Conservation (phyloP, 2,329 filamentous ascomycete species). For the Alternaria metachromatica region DNA sequence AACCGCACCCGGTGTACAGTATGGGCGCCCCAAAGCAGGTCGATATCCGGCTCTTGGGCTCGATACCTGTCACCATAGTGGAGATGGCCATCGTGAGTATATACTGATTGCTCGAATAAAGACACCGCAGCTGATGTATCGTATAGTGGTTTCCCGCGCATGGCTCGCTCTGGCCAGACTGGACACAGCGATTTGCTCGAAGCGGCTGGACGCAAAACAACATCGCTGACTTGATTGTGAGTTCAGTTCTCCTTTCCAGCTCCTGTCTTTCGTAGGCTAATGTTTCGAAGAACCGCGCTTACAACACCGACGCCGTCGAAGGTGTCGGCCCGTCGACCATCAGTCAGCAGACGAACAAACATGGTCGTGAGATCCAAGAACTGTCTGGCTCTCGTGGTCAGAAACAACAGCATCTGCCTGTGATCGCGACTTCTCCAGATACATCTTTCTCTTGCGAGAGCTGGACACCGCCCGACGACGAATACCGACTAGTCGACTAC, state of each 20-base stretch:
- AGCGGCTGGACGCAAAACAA: neutral
- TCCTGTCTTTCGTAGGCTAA: neutral
- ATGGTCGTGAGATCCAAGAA: neutral
- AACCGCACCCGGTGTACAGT: neutral
- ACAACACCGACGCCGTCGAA: neutral
- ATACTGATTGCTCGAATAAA: neutral
- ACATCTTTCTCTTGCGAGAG: neutral
- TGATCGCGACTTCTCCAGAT: accelerated
- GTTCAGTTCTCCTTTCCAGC: neutral
- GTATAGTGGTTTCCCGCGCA: neutral
- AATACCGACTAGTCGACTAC: neutral
- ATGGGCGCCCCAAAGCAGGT: neutral
- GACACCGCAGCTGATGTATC: neutral
- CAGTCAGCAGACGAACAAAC: neutral
- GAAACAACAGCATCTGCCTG: accelerated
- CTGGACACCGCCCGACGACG: neutral
- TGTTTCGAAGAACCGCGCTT: neutral
- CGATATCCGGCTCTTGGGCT: neutral
- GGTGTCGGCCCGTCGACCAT: neutral
- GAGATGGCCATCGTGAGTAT: neutral
- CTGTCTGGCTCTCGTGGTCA: neutral
- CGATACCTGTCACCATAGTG: neutral
- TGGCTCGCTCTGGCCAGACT: neutral
- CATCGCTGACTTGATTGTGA: neutral
- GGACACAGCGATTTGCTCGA: neutral